Conservation (phyloP, 257 asterid species). For the Solanum sejunctum region DNA sequence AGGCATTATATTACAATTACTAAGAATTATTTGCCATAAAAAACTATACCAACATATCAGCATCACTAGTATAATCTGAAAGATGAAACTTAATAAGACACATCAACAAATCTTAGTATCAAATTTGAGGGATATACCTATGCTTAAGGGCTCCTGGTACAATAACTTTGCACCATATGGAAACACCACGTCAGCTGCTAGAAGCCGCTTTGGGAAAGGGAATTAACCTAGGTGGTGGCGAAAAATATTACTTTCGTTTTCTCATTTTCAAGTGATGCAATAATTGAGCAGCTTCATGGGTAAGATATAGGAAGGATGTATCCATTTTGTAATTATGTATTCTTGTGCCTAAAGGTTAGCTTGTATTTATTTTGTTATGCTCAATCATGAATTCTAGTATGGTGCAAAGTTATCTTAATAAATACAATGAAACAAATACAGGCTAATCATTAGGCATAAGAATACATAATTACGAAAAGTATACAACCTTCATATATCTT, state of each 20-base stretch:
- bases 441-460: not conserved
- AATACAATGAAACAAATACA: not conserved
- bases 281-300: slow-evolving; percentile 80
- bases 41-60: not conserved
- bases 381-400: not conserved
- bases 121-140: slow-evolving; percentile 79
- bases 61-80: not conserved
- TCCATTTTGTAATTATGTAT: not conserved
- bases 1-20: not conserved
- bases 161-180: slow-evolving; percentile 91
- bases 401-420: no score
- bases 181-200: slow-evolving; percentile 84
- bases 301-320: not conserved
- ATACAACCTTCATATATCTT: not conserved
- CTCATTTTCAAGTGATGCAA: slow-evolving; percentile 54
- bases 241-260: slow-evolving; percentile 86
- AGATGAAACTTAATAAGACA: not conserved
- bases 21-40: not conserved
- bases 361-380: not conserved
- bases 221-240: slow-evolving; percentile 63
- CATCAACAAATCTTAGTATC: slow-evolving; percentile 63
- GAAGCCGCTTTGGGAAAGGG: slow-evolving; percentile 92
- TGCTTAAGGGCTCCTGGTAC: slow-evolving; percentile 81
- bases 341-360: slow-evolving; percentile 3
- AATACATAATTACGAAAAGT: not conserved